Evolutionary conservation across 2,329 filamentous ascomycete genomes (phyloP).

Genomic region (Aspergillus amoenus): DNA sequence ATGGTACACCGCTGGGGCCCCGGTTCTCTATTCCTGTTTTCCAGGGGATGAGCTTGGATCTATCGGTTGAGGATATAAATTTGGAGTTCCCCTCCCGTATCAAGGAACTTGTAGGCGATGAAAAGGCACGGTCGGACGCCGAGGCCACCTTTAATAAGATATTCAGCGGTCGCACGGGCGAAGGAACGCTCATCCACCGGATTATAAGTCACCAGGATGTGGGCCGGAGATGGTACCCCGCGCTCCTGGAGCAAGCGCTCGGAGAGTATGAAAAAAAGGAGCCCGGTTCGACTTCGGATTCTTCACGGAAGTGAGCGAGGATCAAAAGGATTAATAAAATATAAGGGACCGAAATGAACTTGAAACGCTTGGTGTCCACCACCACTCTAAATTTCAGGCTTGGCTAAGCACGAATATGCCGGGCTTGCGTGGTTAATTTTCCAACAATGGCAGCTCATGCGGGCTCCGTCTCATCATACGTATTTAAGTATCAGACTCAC

Average conservation of each 20-base stretch:
- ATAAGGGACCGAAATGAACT: not conserved
- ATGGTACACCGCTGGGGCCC: constrained; percentile 27
- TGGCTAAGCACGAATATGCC: constrained; percentile 10
- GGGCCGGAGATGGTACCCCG: constrained; percentile 37
- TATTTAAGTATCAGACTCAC: constrained; percentile 1
- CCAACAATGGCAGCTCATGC: constrained; percentile 12
- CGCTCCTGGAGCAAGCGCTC: constrained; percentile 30
- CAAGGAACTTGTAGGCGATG: constrained; percentile 29
- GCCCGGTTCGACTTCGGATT: not conserved
- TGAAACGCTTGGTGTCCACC: constrained; percentile 5
- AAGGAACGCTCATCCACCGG: constrained; percentile 36
- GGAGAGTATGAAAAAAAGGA: constrained; percentile 19
- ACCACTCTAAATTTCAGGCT: not conserved
- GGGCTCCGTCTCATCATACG: not conserved
- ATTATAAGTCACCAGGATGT: constrained; percentile 41
- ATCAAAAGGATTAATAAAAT: not conserved
- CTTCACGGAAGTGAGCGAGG: constrained; percentile 1
- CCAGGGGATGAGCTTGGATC: constrained; percentile 35
- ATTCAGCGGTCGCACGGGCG: constrained; percentile 31
- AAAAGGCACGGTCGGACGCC: constrained; percentile 35
- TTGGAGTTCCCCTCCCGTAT: constrained; percentile 33
- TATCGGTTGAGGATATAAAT: constrained; percentile 29
- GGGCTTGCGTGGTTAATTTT: constrained; percentile 2
- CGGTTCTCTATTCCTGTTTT: constrained; percentile 39
- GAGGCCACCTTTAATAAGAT: constrained; percentile 38